Conservation (phyloP, 2,329 filamentous ascomycete species). For the Chalaropsis ovoidea region DNA sequence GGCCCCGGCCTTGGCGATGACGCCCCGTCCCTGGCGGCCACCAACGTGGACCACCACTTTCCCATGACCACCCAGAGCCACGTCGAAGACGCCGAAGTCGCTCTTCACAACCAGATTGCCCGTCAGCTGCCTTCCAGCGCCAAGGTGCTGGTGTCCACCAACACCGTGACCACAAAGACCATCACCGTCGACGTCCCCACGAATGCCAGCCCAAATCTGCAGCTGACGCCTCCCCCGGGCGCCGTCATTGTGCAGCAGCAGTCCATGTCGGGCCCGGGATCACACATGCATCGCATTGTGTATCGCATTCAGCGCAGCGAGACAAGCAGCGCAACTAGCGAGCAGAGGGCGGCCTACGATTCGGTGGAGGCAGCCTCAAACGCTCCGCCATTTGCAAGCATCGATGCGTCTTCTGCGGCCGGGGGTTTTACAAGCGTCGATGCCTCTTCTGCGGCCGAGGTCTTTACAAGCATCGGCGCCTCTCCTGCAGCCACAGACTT, state of each 20-base stretch:
- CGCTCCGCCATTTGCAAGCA: no score
- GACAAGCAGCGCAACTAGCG: constrained; percentile 36
- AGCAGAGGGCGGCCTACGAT: constrained; percentile 29
- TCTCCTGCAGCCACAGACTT: not conserved
- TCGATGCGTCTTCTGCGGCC: no score
- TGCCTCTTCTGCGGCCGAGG: no score
- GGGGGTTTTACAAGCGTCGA: no score
- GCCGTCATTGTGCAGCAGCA: constrained; percentile 49
- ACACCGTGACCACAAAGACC: constrained; percentile 50
- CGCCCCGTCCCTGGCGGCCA: not conserved
- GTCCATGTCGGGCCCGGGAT: constrained; percentile 18
- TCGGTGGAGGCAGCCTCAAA: not conserved
- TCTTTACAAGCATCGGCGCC: no score
- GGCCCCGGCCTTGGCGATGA: no score
- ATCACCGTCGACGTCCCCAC: constrained; percentile 55
- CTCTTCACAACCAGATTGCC: constrained; percentile 45
- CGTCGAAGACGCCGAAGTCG: constrained; percentile 29
- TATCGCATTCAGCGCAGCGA: constrained; percentile 49
- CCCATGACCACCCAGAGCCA: constrained; percentile 20
- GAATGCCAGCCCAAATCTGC: constrained; percentile 31
- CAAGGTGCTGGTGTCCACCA: constrained; percentile 50
- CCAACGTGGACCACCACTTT: not conserved
- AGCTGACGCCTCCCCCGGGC: constrained; percentile 47
- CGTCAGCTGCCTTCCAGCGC: constrained; percentile 46
- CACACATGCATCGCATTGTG: constrained; percentile 39